Evolutionary conservation across 768 basidiomycete species (phyloP), one percentile per base, ranked within the genome.

Genomic region (Grammothele lineata): DNA sequence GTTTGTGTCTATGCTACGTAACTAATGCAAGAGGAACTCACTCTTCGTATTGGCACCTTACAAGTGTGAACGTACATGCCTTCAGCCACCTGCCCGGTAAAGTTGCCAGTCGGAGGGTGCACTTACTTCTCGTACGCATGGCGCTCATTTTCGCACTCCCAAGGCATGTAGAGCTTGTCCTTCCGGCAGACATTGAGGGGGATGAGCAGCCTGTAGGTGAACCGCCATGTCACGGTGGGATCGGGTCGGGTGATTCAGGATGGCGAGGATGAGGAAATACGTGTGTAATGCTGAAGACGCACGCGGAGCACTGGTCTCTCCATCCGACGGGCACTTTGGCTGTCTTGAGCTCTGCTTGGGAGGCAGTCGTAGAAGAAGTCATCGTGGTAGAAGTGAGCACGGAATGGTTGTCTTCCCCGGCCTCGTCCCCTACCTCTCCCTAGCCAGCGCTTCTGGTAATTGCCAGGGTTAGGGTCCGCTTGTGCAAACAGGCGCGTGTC

Each of bases 31-130:
- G 15, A 21, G 18, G 19, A 5, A 62, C 62, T 59, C 66, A 94
- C 92, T 96, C 92, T 56, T 93, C 89, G 63, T 92, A 94, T 70
- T 96, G 92, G 62, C 92, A 95, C 70, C 92, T 95, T 40, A 30
- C 27, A 30, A 7, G 27, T 30, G 8, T 30, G 8, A 30, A 14
- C 27, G 27, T 14, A 30, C 27, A 30, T 14, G 27, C 40, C 15
- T 23, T 35, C 34, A 43, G 35, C 44, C 38, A 26, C 11, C 17
- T 22, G 21, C 46, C 40, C 11, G 8, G 19, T 37, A 37, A 35
- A 10, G 11, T 25, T n/a, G 15, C 25, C 37, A 21, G 21, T 32
- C 4, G 25, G 17, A 19, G 19, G 11, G 11, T 9, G n/a, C 19
- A 73, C 83, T 59, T 61, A 87, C 90, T 88, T 83, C 72, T 95